Base-by-base conservation (phyloP, 306 rosid genomes). In the Cotoneaster glaucophyllus region DNA sequence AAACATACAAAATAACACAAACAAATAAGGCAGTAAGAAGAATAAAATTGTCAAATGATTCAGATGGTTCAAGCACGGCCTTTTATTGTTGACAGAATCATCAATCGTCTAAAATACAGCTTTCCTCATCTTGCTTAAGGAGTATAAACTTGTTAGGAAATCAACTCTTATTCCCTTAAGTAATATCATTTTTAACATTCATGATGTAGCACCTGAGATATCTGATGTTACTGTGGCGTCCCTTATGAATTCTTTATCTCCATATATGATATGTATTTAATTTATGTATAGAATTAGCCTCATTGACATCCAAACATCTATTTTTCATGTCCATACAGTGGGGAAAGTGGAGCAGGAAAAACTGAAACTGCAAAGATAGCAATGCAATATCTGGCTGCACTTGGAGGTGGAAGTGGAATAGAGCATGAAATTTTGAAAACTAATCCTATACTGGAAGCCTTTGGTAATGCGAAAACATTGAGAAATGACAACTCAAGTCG, bases 401-500 rank as follows among this genome's bases (percentile, higher is more conserved):
- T 95, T 75, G 97, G 97, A 67, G 99, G 99, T 83, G 99, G 99
- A 85, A 92, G 97, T 78, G 99, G 99, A 73, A 95, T 95, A 83
- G 99, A 95, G 82, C 69, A 88, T 82, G 99, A 95, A 84, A 90
- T 95, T 86, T 85, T 95, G 74, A 95, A 95, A 87, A 95, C 99
- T 67, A 95, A 92, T 86, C 99, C 99, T 29, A 92, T 95, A 84
- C 84, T 95, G 73, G 99, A 95, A 86, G 99, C 97, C 75, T 95
- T 95, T 88, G 99, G 99, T 10, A 95, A 95, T 85, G 98, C 98
- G 28, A 95, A 95, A 83, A 95, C 98, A 65, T 84, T 86, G 83
- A 88, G 99, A 90, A 95, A 95, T 88, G 99, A 95, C 90, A 95
- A 95, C 93, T 95, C 98, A 63, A 95, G 97, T 87, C 99, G 99